Conservation (phyloP, 257 asterid species). For the Solanum clarkiae region DNA sequence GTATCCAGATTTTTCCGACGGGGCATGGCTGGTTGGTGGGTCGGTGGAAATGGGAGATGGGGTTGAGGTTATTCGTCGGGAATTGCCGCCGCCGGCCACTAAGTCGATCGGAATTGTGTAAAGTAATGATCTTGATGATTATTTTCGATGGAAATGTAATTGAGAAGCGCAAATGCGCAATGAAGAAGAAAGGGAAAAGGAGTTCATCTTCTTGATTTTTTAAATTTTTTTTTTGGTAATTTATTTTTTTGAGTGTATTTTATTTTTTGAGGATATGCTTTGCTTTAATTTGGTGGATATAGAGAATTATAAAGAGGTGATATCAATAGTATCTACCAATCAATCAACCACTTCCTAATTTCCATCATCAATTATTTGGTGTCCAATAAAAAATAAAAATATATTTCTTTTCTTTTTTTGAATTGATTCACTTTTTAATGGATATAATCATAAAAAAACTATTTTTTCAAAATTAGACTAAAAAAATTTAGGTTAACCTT, state of each 20-base stretch:
- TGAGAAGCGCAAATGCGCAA: not conserved
- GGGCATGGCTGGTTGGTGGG: not conserved
- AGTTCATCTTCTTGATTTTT: not conserved
- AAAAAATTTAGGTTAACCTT: not conserved
- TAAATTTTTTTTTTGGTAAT: not conserved
- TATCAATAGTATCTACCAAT: not conserved
- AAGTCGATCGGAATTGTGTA: not conserved
- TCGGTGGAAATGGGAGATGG: not conserved
- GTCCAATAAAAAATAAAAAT: not conserved
- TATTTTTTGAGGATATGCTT: not conserved
- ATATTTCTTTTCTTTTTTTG: not conserved
- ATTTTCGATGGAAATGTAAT: not conserved
- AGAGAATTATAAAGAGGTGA: not conserved
- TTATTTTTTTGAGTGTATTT: not conserved
- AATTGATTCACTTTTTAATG: not conserved
- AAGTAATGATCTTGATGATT: not conserved
- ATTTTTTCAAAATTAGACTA: too few relatives aligned
- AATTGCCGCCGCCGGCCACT: not conserved
- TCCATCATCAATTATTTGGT: not conserved
- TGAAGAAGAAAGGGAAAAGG: not conserved
- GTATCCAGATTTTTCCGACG: not conserved
- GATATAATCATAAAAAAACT: not conserved
- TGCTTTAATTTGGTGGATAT: not conserved
- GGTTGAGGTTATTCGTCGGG: not conserved
- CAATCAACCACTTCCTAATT: not conserved